phyloP scores from a whole-genome alignment of 106 monocot species.

The Amphibolis antarctica region DNA sequence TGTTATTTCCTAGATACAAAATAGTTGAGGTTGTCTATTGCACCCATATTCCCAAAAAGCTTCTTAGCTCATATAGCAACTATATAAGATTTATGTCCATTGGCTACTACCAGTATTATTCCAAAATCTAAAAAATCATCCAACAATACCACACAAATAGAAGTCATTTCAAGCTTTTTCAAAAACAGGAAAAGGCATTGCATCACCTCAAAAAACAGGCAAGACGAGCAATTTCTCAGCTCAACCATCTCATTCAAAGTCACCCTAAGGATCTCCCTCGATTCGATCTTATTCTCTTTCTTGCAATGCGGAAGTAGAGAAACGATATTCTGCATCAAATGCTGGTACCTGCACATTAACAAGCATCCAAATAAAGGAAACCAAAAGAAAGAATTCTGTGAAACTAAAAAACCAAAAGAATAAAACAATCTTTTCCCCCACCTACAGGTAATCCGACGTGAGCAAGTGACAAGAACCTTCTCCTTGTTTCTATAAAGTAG shows the following conservation, averaged over 20 bases:
- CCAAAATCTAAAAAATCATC: slow-evolving; percentile 2
- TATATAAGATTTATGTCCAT: too few species aligned
- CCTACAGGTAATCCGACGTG: slow-evolving; percentile 76
- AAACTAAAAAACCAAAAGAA: not conserved
- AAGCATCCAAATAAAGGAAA: not conserved
- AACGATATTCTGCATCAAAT: slow-evolving; percentile 82
- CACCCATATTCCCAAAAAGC: too few species aligned
- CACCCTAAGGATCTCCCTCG: slow-evolving; percentile 71
- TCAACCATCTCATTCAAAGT: slow-evolving; percentile 82
- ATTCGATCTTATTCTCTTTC: slow-evolving; percentile 92
- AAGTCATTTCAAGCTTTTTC: not conserved
- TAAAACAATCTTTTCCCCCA: slow-evolving; percentile 5
- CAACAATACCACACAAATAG: not conserved
- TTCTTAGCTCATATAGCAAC: too few species aligned
- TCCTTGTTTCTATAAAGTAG: slow-evolving; percentile 72
- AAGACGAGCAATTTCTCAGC: slow-evolving; percentile 74
- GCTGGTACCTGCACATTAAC: slow-evolving; percentile 49
- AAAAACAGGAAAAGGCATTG: not conserved
- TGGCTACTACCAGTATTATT: not conserved
- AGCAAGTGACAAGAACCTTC: slow-evolving; percentile 90
- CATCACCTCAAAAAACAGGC: slow-evolving; percentile 89
- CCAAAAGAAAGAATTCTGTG: not conserved
- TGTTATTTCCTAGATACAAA: too few species aligned
- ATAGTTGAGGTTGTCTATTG: too few species aligned
- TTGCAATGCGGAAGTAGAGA: slow-evolving; percentile 81